Evolutionary conservation across 805 yeast species (phyloP), one percentile per base, ranked within the genome.

Genomic region (Metschnikowia rubicola): DNA sequence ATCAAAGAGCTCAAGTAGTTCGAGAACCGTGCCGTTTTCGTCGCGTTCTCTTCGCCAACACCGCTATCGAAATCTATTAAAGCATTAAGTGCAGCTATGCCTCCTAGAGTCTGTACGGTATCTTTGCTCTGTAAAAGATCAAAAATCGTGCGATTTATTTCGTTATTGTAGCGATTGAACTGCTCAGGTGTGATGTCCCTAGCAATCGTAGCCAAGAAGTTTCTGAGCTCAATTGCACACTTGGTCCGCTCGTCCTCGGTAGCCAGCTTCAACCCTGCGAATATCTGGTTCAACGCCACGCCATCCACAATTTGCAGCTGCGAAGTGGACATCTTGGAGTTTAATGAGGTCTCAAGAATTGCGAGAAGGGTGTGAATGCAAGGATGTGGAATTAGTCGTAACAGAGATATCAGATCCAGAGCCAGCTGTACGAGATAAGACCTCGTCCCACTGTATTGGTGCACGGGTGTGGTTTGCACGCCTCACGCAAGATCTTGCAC

Each of bases 11-110:
- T 76, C 51, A 92, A 71, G 61, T 92, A 92, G 56, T 88, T 92
- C n/a, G 96, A 92, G 61, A 88, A 81, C 49, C 98, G 74, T 7
- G 96, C 88, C 2, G 95, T 87, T 65, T 88, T 91, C 47, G 88
- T 88, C 19, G 95, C 88, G 52, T 84, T 79, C 57, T 90, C 97
- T 56, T 86, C 92, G 15, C 77, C 77, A 4, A 75, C 66, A 15
- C 88, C 89, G 9, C 88, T 83, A 53, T 89, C 91, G 58, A 88
- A 83, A 48, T 87, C 94, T 44, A 92, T 87, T 50, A 92, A 75
- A 2, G 94, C 83, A 64, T 88, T 94, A 47, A 92, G 86, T 10
- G 97, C 97, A 19, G 89, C 79, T 30, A 92, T 84, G 37, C 97
- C 98, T 15, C 97, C 98, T 33, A 91, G 74, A 52, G 88, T 83